A percentile compares a stretch with the other conserved stretches of the same genome.
Evolutionary conservation across 768 basidiomycete genomes (phyloP).

Genomic region (Xerocomellus amylosporus): DNA sequence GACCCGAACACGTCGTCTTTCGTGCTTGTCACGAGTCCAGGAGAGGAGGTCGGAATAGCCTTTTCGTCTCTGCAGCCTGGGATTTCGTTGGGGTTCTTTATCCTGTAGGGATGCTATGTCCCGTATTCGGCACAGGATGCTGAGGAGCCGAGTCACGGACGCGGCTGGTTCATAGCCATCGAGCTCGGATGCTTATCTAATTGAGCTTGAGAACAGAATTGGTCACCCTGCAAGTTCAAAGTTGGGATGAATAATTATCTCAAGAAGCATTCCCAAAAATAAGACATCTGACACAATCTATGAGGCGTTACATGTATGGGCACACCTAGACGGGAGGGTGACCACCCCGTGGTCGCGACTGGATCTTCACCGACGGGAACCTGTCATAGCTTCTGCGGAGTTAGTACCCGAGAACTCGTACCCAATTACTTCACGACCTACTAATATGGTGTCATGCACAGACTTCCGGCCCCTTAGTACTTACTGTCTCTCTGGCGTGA

Average conservation of each 20-base stretch:
- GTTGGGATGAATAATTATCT: constrained; percentile 22
- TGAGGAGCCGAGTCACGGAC: constrained; percentile 13
- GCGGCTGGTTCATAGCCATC: constrained; percentile 19
- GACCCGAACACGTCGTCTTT: constrained; percentile 12
- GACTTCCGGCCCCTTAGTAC: constrained; percentile 29
- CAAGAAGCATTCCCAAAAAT: constrained; percentile 12
- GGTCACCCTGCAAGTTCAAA: constrained; percentile 16
- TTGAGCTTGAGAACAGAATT: constrained; percentile 18
- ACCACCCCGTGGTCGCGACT: constrained; percentile 28
- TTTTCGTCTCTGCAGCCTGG: background rate
- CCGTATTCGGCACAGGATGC: constrained; percentile 14
- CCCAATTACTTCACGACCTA: constrained; percentile 32
- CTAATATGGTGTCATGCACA: constrained; percentile 34
- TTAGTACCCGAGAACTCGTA: constrained; percentile 31
- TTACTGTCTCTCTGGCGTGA: constrained; percentile 14
- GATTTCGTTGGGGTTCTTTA: background rate
- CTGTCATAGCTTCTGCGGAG: constrained; percentile 30
- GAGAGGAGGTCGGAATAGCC: background rate
- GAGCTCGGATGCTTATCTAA: constrained; percentile 34
- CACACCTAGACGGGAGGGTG: constrained; percentile 13
- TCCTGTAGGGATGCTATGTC: constrained; percentile 5
- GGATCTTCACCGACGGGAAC: constrained; percentile 28
- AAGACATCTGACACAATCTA: constrained; percentile 21
- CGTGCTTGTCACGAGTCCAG: background rate
- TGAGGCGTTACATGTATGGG: constrained; percentile 1